Conservation (phyloP, 1,139 yeast species). For the Scheffersomyces titani region DNA sequence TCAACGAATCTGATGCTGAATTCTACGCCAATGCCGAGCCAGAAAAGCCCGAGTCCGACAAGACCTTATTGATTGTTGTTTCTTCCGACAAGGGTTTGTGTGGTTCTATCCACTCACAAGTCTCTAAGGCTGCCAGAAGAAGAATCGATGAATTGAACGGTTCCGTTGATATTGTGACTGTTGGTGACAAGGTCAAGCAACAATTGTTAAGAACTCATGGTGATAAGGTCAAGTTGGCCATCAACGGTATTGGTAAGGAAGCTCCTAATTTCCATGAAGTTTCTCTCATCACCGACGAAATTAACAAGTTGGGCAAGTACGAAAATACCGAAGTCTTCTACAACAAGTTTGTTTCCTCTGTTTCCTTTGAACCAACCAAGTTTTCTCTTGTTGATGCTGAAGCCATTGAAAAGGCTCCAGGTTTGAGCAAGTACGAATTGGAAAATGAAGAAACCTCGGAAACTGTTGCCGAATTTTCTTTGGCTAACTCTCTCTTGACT, state of each 20-base stretch:
- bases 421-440: slow-evolving; percentile 78
- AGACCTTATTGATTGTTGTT: slow-evolving; percentile 77
- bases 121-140: slow-evolving; percentile 83
- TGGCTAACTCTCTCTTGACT: slow-evolving; percentile 86
- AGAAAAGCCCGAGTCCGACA: slow-evolving; percentile 51
- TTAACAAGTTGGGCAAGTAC: slow-evolving; percentile 67
- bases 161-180: slow-evolving; percentile 76
- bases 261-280: slow-evolving; percentile 94
- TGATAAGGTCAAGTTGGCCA: slow-evolving; percentile 67
- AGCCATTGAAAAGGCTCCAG: slow-evolving; percentile 83
- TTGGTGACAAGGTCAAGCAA: slow-evolving; percentile 92
- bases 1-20: slow-evolving; percentile 77
- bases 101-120: slow-evolving; percentile 96
- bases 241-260: slow-evolving; percentile 93
- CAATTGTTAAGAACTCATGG: slow-evolving; percentile 86
- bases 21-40: slow-evolving; percentile 85
- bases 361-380: slow-evolving; percentile 82
- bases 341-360: slow-evolving; percentile 86
- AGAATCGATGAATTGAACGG: slow-evolving; percentile 61
- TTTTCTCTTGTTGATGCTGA: slow-evolving; percentile 69
- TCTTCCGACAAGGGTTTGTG: slow-evolving; percentile 98
- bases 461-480: slow-evolving; percentile 79
- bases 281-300: slow-evolving; percentile 84
- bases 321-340: slow-evolving; percentile 78
- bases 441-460: slow-evolving; percentile 70